phyloP scores from a whole-genome alignment of 169 alveolate species.

The Sarcocystis neurona region DNA sequence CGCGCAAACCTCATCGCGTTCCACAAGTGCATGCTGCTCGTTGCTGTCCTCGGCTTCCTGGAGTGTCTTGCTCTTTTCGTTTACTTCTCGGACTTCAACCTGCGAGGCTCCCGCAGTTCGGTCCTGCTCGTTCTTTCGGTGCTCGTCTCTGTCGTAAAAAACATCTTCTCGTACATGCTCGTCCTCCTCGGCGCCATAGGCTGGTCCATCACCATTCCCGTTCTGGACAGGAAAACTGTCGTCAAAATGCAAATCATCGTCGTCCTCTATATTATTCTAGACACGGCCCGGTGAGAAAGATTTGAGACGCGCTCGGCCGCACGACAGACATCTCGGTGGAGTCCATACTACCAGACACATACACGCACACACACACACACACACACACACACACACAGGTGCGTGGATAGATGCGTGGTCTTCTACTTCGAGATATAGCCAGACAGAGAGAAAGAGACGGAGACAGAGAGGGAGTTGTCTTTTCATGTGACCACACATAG shows the following conservation, averaged over 20 bases:
- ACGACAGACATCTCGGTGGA: too few species aligned
- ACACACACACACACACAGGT: too few species aligned
- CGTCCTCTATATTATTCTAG: conserved; percentile 4
- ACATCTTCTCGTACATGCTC: conserved; percentile 20
- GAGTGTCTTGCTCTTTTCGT: conserved; percentile 16
- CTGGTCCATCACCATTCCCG: conserved; percentile 32
- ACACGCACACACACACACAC: too few species aligned
- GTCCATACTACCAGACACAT: too few species aligned
- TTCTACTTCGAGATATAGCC: too few species aligned
- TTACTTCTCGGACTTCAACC: background rate
- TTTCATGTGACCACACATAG: too few species aligned
- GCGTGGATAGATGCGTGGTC: too few species aligned
- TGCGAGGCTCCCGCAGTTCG: background rate
- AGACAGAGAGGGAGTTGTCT: too few species aligned
- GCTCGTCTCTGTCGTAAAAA: conserved; percentile 5
- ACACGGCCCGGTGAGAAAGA: conserved; percentile 19
- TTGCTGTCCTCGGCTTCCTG: conserved; percentile 27
- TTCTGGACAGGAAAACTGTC: conserved; percentile 16
- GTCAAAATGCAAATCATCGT: conserved; percentile 19
- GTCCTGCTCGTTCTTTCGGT: conserved; percentile 4
- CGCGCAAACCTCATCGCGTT: conserved; percentile 4
- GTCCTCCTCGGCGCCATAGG: conserved; percentile 39
- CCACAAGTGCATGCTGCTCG: conserved; percentile 17
- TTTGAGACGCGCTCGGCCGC: too few species aligned
- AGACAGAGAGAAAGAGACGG: too few species aligned